Evolutionary conservation across 2,329 filamentous ascomycete genomes (phyloP), one percentile per base, ranked within the genome.

Genomic region (Stagonosporopsis vannaccii): DNA sequence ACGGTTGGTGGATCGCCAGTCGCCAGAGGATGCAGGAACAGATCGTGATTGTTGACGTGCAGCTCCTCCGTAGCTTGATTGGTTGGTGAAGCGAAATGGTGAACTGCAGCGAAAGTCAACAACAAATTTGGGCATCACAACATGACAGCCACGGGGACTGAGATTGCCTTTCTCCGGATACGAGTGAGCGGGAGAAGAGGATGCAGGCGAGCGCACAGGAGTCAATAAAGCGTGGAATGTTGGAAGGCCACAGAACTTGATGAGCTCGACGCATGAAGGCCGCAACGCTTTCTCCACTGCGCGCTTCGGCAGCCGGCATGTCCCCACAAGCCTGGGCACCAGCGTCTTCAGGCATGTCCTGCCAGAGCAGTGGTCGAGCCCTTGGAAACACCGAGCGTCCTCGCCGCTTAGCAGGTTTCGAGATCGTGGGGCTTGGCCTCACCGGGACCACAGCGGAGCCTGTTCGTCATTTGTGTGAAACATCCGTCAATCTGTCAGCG

Each of bases 391-490:
- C 46, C 36, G 36, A 54, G 46, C 53, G 41, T 42, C 36, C 35
- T 41, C 42, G 46, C 52, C 35, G 40, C 40, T 30, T 20, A 37
- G 45, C 50, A 46, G 32, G 51, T 54, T 54, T 47, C 35, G 42
- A 50, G 32, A 46, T 37, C 42, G 47, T 43, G 41, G 46, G 35
- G 35, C 53, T 44, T 33, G 37, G 25, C 26, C 32, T 40, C n/a
- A 28, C 46, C 42, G 17, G 28, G 35, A 37, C 44, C 37, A 41
- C 20, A 20, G 22, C 23, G 28, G 35, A 37, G 20, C 23, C 8
- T 37, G 35, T 43, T 47, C 45, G 51, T 67, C 56, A 65, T 67
- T 49, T 64, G 61, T 59, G 42, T 68, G 66, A 69, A 69, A 69
- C 66, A 41, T n/a, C 51, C 17, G 56, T 50, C 30, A 61, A 56